Evolutionary conservation across 2,329 filamentous ascomycete genomes (phyloP), one percentile per base, ranked within the genome.

Genomic region (Diaporthe velutina): DNA sequence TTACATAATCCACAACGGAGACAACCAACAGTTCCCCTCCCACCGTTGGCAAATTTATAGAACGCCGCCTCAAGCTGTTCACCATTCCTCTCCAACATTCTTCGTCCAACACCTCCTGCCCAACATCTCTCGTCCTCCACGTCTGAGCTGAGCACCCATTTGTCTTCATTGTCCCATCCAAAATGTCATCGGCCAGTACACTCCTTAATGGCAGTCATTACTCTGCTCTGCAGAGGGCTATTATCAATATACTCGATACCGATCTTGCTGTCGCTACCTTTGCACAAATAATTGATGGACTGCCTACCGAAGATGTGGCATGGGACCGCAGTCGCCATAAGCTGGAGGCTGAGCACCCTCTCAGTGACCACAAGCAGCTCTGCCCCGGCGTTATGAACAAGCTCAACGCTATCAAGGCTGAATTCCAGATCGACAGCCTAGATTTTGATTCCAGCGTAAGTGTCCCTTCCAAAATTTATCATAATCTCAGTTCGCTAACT

Each of bases 331-430:
- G 52, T 33, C 35, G 52, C 10, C 52, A 70, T 33, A 70, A 58
- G 67, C 50, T 70, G 19, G 8, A 7, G 19, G 67, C 52, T 58
- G 45, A 17, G 2, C 66, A 77, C 52, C 76, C 72, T 22, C 54
- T 74, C 30, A 58, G 50, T 13, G 68, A 73, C 38, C 73, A 77
- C 48, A n/a, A 17, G 2, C 28, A 35, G 10, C 73, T 77, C 28
- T 77, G 75, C 55, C 73, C 73, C 25, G 75, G 75, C 19, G 55
- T 75, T n/a, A 2, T 68, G 22, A 58, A 75, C n/a, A 75, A 57
- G 55, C 28, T 66, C 13, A 55, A 66, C 28, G 25, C 45, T 2
- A 74, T 75, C 48, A 58, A 70, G 25, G 45, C 50, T n/a, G 50
- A 42, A 8, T 75, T 76, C 35, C 60, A 73, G 8, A 61, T 71